These are phyloP conservation scores for Lophiotrema nucula DNA, from an alignment of 495 filamentous ascomycete species.

Conservation along the genomic window DNA sequence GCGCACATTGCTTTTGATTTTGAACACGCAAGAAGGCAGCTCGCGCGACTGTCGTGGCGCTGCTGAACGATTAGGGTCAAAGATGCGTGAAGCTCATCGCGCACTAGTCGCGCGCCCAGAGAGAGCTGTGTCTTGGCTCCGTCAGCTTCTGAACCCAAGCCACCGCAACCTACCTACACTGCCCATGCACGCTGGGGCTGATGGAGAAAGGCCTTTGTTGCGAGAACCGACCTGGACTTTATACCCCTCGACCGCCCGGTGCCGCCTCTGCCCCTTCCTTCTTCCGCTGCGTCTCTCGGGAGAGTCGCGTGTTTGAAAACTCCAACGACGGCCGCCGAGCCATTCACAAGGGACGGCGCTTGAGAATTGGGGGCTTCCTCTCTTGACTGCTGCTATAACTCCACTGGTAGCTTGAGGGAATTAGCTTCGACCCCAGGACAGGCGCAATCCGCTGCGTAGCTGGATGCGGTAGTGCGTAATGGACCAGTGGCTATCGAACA, in stretches of 20 bases:
- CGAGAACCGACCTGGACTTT: background rate
- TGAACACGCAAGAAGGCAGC: background rate
- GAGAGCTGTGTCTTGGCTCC: too few species aligned
- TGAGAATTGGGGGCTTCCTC: too few species aligned
- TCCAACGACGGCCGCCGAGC: background rate
- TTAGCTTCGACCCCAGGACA: background rate
- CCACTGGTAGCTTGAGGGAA: background rate
- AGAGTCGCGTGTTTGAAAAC: constrained; percentile 13
- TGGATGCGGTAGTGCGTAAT: constrained; percentile 20
- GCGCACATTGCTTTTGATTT: background rate
- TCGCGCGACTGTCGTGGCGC: background rate
- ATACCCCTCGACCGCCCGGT: background rate
- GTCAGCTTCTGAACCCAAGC: background rate
- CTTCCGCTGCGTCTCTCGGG: constrained; percentile 14
- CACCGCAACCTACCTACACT: background rate
- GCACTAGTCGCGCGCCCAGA: background rate
- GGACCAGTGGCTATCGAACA: constrained; percentile 29
- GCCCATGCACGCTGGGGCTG: background rate
- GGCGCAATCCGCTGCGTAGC: constrained; percentile 30
- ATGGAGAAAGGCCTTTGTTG: background rate
- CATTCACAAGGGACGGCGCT: too few species aligned
- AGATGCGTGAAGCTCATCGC: background rate
- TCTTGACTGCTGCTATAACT: background rate
- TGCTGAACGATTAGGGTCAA: background rate
- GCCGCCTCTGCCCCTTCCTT: constrained; percentile 4